phyloP scores from a whole-genome alignment of 1,284 basidiomycete genomes.

The Naganishia albida region DNA sequence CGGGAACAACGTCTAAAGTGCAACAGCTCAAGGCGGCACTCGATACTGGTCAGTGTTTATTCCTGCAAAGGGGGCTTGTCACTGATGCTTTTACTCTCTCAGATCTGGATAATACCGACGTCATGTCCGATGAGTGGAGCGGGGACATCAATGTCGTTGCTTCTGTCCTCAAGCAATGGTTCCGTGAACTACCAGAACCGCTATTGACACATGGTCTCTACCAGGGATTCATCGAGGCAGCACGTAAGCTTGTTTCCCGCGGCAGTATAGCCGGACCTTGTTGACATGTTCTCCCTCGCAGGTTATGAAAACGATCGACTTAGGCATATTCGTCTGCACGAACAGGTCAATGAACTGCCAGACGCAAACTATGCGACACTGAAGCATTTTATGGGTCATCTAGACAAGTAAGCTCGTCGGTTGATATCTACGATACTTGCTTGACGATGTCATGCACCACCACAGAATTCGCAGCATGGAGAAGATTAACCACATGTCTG shows the following conservation, averaged over 20 bases:
- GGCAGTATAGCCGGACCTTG: neutral
- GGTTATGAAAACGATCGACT: slow-evolving; percentile 91
- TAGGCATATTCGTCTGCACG: slow-evolving; percentile 91
- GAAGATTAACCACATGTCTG: slow-evolving; percentile 85
- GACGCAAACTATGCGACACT: slow-evolving; percentile 97
- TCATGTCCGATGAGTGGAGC: slow-evolving; percentile 85
- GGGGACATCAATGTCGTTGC: slow-evolving; percentile 95
- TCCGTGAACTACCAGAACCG: slow-evolving; percentile 94
- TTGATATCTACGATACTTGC: neutral
- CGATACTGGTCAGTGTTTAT: slow-evolving; percentile 69
- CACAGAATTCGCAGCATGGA: slow-evolving; percentile 72
- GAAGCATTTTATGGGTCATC: slow-evolving; percentile 92
- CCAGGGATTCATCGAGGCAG: slow-evolving; percentile 89
- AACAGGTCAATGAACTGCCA: slow-evolving; percentile 94
- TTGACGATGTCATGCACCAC: slow-evolving; percentile 16
- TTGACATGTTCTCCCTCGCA: slow-evolving; percentile 46
- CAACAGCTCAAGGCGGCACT: slow-evolving; percentile 77
- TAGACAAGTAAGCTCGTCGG: slow-evolving; percentile 67
- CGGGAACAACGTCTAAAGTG: slow-evolving; percentile 87
- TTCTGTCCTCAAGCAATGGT: slow-evolving; percentile 91
- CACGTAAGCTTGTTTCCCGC: slow-evolving; percentile 64
- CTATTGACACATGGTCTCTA: slow-evolving; percentile 82
- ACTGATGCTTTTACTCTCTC: slow-evolving; percentile 28
- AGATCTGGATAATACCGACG: slow-evolving; percentile 83
- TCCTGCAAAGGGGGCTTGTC: slow-evolving; percentile 6